phyloP scores from a whole-genome alignment of 1,139 yeast species.

The Candida buenavistaensis region DNA sequence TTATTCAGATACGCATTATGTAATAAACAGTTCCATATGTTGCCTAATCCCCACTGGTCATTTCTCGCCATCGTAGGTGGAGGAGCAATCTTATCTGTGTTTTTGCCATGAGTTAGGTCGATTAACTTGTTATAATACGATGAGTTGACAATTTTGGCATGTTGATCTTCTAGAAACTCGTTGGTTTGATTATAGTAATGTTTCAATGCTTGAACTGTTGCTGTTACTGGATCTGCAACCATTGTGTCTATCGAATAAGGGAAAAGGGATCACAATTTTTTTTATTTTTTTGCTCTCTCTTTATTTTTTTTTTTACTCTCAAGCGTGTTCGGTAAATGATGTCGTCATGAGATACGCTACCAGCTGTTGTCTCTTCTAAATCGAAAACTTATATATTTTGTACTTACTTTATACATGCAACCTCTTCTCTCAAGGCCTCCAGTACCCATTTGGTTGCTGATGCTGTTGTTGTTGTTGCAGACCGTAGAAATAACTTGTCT shows the following conservation, averaged over 20 bases:
- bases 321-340: too few relatives aligned
- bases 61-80: neutral
- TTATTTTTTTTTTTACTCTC: too few relatives aligned
- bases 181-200: slow-evolving; percentile 25
- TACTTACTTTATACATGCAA: too few relatives aligned
- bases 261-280: neutral
- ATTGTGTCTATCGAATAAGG: slow-evolving; percentile 16
- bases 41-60: neutral
- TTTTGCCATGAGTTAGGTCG: slow-evolving; percentile 15
- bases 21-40: slow-evolving; percentile 11
- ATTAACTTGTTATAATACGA: slow-evolving; percentile 20
- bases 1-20: slow-evolving; percentile 17
- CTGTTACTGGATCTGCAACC: slow-evolving; percentile 52
- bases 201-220: slow-evolving; percentile 33
- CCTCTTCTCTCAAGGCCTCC: too few relatives aligned
- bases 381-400: too few relatives aligned
- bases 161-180: slow-evolving; percentile 25
- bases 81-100: neutral
- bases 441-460: too few relatives aligned
- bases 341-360: too few relatives aligned
- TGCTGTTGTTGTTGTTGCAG: slow-evolving; percentile 16
- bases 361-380: too few relatives aligned
- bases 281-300: slow-evolving; percentile 1
- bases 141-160: slow-evolving; percentile 22
- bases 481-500: too few relatives aligned